Evolutionary conservation across 108 stramenopile species (phyloP).

Genomic region (Conticribra guillardii): DNA sequence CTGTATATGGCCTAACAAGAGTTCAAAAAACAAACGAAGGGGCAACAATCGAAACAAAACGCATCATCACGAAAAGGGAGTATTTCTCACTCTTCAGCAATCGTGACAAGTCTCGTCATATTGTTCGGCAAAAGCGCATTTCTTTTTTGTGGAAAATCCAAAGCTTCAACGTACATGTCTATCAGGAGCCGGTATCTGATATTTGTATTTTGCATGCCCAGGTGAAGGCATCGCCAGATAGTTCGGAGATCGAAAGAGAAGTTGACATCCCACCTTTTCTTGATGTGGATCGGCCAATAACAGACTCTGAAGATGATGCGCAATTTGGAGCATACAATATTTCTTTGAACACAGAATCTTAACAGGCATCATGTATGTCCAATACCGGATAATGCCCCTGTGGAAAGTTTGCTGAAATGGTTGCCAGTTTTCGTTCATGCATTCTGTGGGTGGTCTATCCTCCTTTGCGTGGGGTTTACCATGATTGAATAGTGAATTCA

Average conservation of each 20-base stretch:
- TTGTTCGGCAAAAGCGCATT: constrained; percentile 78
- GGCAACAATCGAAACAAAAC: constrained; percentile 76
- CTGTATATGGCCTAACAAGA: constrained; percentile 80
- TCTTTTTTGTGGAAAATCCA: constrained; percentile 81
- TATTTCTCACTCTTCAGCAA: constrained; percentile 64
- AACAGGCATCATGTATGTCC: too few relatives aligned
- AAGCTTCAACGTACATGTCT: constrained; percentile 76
- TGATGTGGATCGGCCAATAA: constrained; percentile 54
- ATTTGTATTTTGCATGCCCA: constrained; percentile 86
- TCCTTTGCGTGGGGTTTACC: too few relatives aligned
- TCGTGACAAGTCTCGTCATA: constrained; percentile 67
- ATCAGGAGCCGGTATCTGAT: constrained; percentile 61
- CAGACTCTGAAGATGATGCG: constrained; percentile 51
- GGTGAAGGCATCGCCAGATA: constrained; percentile 32
- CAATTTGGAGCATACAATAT: constrained; percentile 61
- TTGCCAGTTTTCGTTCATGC: too few relatives aligned
- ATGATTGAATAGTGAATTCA: too few relatives aligned
- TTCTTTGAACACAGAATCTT: constrained; percentile 34
- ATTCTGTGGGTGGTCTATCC: too few relatives aligned
- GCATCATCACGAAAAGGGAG: constrained; percentile 80
- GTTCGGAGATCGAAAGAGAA: constrained; percentile 36
- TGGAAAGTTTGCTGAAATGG: too few relatives aligned
- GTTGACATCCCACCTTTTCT: constrained; percentile 79
- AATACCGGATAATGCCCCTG: too few relatives aligned
- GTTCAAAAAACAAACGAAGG: constrained; percentile 58